These are phyloP conservation scores for Eucalyptus pauciflora DNA, from an alignment of 345 rosid genomes.

Conservation along the genomic window DNA sequence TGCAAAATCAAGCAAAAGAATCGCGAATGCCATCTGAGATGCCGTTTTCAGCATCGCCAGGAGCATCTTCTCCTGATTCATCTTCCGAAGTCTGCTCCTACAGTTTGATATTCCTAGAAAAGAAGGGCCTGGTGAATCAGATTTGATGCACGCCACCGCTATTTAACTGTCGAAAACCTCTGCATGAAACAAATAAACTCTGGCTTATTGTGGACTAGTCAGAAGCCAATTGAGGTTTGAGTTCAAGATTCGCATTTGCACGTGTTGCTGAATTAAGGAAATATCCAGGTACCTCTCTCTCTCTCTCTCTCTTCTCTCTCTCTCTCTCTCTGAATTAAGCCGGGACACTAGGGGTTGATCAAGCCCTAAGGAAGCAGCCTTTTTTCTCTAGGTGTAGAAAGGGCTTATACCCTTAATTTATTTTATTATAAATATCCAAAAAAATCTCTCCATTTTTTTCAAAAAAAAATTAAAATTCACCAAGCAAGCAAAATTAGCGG, in stretches of 20 bases:
- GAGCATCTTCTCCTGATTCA: not conserved
- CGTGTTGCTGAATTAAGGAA: not conserved
- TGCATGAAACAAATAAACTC: too few species aligned
- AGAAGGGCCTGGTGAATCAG: not conserved
- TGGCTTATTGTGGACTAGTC: not conserved
- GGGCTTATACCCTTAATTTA: too few species aligned
- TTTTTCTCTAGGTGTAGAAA: too few species aligned
- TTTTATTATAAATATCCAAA: too few species aligned
- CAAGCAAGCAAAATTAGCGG: too few species aligned
- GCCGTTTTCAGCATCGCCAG: not conserved
- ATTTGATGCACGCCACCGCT: not conserved
- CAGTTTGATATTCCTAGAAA: not conserved
- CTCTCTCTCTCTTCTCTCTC: not conserved
- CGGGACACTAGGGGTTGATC: too few species aligned
- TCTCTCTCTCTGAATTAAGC: not conserved
- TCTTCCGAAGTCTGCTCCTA: not conserved
- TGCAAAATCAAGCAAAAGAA: not conserved
- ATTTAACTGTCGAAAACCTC: not conserved
- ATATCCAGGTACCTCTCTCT: not conserved
- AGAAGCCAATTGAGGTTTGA: not conserved
- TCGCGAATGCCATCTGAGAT: not conserved
- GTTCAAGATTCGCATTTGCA: not conserved
- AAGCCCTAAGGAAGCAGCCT: too few species aligned
- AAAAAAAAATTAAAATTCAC: too few species aligned
- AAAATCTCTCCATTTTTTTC: too few species aligned